Percentiles rank a stretch among this genome's conserved stretches.
Evolutionary conservation across 345 rosid species (phyloP).

Genomic region (Erodium maritimum): DNA sequence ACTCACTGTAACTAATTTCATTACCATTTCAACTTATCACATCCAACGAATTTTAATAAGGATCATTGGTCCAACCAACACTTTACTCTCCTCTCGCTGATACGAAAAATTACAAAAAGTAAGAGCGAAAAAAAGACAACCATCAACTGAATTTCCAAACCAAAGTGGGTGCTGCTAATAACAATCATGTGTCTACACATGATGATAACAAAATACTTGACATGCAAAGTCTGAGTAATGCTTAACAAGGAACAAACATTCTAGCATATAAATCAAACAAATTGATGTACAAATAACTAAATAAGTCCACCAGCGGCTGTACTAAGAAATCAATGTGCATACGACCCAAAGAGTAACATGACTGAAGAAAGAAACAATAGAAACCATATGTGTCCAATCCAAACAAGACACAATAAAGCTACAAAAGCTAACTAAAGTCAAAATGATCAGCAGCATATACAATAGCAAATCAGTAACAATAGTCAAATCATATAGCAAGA

Average conservation of each 20-base stretch:
- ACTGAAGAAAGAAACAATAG: not conserved
- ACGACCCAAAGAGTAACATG: not conserved
- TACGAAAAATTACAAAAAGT: not conserved
- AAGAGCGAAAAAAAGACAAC: no score
- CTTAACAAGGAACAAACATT: not conserved
- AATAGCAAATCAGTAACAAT: not conserved
- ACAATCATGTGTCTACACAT: not conserved
- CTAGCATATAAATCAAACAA: not conserved
- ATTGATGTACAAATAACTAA: not conserved
- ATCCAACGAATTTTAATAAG: no score
- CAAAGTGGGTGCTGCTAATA: not conserved
- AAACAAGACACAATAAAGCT: not conserved
- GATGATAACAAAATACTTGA: not conserved
- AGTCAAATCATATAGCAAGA: not conserved
- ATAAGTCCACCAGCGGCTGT: not conserved
- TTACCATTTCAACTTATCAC: not conserved
- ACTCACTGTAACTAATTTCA: no score
- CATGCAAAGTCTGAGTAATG: not conserved
- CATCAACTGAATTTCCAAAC: no score
- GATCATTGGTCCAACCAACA: not conserved
- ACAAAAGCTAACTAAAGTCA: not conserved
- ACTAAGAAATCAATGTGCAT: not conserved
- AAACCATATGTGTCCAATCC: not conserved
- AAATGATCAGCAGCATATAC: not conserved
- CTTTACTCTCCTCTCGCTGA: not conserved